A percentile compares a stretch with the other conserved stretches of the same genome.
Evolutionary conservation across 2,329 filamentous ascomycete species (phyloP).

Genomic region (Chrysosporium queenslandicum): DNA sequence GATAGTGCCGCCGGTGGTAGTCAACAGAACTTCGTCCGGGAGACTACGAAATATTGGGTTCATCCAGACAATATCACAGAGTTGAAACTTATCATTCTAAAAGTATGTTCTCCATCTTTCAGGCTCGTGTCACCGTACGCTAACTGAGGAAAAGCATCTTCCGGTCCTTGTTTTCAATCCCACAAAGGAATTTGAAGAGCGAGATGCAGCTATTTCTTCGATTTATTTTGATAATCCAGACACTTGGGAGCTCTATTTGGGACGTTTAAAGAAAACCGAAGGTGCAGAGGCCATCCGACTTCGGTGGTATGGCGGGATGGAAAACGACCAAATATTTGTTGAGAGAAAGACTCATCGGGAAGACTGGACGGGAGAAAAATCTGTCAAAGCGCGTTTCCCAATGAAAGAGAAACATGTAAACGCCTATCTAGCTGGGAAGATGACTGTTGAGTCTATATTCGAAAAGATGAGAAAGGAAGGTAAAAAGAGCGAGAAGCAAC

Average conservation of each 20-base stretch:
- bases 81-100: constrained; percentile 92
- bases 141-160: constrained; percentile 50
- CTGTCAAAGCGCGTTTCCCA: constrained; percentile 90
- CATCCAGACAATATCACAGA: constrained; percentile 98
- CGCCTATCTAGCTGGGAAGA: constrained; percentile 70
- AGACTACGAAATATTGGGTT: constrained; percentile 99
- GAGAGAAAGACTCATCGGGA: constrained; percentile 97
- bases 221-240: constrained; percentile 97
- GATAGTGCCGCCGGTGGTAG: constrained; percentile 82
- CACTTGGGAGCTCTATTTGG: constrained; percentile 87
- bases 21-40: constrained; percentile 90
- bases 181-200: constrained; percentile 85
- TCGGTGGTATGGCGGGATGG: constrained; percentile 96
- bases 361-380: constrained; percentile 98
- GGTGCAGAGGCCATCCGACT: constrained; percentile 93
- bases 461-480: constrained; percentile 93
- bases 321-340: constrained; percentile 87
- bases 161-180: constrained; percentile 96
- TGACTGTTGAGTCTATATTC: constrained; percentile 80
- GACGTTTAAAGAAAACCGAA: constrained; percentile 93
- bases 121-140: not conserved
- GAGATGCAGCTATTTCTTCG: constrained; percentile 90
- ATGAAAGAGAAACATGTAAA: constrained; percentile 98
- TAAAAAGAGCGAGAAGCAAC: constrained; percentile 86
- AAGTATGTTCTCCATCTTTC: constrained; percentile 39